A percentile compares a stretch with the other conserved stretches of the same genome.
These are phyloP conservation scores for Artemisia argyi DNA, from an alignment of 129 eudicot species.

Conservation along the genomic window DNA sequence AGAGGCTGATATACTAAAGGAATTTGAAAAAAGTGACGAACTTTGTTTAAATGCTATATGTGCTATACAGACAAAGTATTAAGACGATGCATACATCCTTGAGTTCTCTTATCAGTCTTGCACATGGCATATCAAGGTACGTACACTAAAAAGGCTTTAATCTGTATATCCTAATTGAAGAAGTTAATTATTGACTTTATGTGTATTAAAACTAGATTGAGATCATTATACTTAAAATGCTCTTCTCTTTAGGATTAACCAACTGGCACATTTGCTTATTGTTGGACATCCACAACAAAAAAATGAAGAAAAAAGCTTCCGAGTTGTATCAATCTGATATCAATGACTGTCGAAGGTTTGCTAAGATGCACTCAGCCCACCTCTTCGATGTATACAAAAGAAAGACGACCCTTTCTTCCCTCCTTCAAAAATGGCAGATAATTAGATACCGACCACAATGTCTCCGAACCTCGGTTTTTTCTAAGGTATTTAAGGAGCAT, in stretches of 20 bases:
- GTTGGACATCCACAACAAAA: background rate
- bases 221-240: background rate
- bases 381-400: constrained; percentile 36
- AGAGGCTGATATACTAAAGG: background rate
- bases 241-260: background rate
- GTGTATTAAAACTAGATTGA: background rate
- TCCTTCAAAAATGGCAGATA: constrained; percentile 2
- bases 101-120: background rate
- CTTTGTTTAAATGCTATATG: background rate
- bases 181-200: background rate
- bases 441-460: background rate
- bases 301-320: background rate
- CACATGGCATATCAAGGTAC: background rate
- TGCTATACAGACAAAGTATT: background rate
- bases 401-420: constrained; percentile 47
- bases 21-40: background rate
- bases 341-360: background rate
- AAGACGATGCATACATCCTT: background rate
- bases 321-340: background rate
- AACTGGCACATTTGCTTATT: background rate
- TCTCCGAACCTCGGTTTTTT: no score
- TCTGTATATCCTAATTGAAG: background rate
- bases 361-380: background rate
- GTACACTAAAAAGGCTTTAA: background rate
- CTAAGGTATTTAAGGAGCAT: no score